Base-by-base conservation (phyloP, 73 alveolate species). In the Tetrahymena borealis region DNA sequence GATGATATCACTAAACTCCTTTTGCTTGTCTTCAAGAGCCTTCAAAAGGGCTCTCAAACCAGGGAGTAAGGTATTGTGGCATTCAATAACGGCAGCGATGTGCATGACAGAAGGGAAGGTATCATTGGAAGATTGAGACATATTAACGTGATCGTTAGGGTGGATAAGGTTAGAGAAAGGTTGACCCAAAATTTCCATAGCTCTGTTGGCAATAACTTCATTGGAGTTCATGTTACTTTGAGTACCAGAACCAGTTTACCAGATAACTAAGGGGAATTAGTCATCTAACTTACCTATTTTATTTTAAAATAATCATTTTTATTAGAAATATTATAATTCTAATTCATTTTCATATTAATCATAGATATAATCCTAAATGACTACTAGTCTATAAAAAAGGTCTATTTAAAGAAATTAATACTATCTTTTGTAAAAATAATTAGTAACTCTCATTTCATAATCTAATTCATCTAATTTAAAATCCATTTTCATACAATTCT, bases 221-320 rank as follows among this genome's bases (percentile, higher is more conserved):
- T 99, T 99, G 60, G 97, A 98, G 94, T 98, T 97, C 99, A 99
- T 98, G 95, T 99, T 99, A 32, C 99, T 93, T 95, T 99, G 97
- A 13, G 99, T 99, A 0, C 99, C 99, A 90, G 99, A 98, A 38
- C 99, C 99, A n/a, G 99, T 99, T 94, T 99, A 99, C 97, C 99
- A 98, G 93, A 99, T 98, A 39, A 98, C 99, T 35, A 98, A 96
- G 40, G 99, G 99, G 96, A 99, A 99, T 90, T 99, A 99, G 32
- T 97, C 99, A 90, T 95, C 95, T 39, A 93, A 94, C 96, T 99
- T 98, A 33, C 99, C 99, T 78, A 60, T 60, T 60, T 60, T 60
- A 15, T 2, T 24, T 9, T 39, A 6, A 20, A 60, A 15, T 60
- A n/a, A n/a, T n/a, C n/a, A n/a, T n/a, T n/a, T n/a, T n/a, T n/a